These are phyloP conservation scores for Gyromitra esculenta DNA, from an alignment of 2,329 filamentous ascomycete species.

Conservation along the genomic window DNA sequence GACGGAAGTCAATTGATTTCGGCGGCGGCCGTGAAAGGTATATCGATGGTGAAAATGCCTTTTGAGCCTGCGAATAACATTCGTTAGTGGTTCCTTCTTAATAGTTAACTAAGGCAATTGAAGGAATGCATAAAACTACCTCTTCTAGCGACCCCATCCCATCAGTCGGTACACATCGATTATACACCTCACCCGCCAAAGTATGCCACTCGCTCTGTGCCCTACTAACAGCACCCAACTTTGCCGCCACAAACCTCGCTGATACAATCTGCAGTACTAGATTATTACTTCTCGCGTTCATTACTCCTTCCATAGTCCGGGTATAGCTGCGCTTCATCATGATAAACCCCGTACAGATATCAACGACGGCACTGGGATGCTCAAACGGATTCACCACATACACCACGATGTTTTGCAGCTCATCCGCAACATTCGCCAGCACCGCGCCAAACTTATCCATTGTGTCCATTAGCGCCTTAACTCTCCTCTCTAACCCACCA, in stretches of 20 bases:
- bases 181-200: conserved; percentile 79
- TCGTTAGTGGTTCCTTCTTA: conserved; percentile 11
- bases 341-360: conserved; percentile 79
- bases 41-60: conserved; percentile 72
- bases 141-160: conserved; percentile 31
- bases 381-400: conserved; percentile 78
- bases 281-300: conserved; percentile 66
- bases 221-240: conserved; percentile 37
- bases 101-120: not conserved
- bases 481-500: conserved; percentile 77
- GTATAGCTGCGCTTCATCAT: conserved; percentile 74
- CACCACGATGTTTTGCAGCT: conserved; percentile 72
- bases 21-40: conserved; percentile 76
- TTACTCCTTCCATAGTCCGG: conserved; percentile 65
- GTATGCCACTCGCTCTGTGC: conserved; percentile 68
- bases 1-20: conserved; percentile 78
- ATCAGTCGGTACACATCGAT: conserved; percentile 69
- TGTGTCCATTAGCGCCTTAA: conserved; percentile 60
- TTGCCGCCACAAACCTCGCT: conserved; percentile 55
- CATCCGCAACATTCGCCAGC: conserved; percentile 59
- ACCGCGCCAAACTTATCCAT: conserved; percentile 54
- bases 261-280: conserved; percentile 82
- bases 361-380: conserved; percentile 70
- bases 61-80: conserved; percentile 37
- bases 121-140: conserved; percentile 29